Evolutionary conservation across 1,139 yeast species (phyloP), one percentile per base, ranked within the genome.

Genomic region (Geotrichum restrictum): DNA sequence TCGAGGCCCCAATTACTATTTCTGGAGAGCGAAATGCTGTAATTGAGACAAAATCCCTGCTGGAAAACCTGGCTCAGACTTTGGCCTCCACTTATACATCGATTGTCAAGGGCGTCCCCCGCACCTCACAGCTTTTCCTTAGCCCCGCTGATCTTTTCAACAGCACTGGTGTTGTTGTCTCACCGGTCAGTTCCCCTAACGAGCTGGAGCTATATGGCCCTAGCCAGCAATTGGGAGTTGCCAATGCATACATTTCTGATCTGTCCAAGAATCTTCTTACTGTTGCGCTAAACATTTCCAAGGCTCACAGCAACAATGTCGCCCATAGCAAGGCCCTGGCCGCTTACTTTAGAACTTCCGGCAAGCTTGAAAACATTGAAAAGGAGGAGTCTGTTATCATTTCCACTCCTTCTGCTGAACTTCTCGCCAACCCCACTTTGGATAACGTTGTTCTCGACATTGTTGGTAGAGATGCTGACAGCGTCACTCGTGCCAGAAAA

Each of bases 261-360:
- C 80, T 71, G 68, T 78, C 83, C 60, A 69, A 78, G 64, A 65
- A 75, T 49, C 74, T 79, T 75, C 64, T 77, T 69, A 82, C 85
- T 45, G 89, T 85, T 62, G 73, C 81, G 22, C 76, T 91, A 65
- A 95, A 88, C 62, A 83, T 91, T 72, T 82, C 94, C 22, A 83
- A 80, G 68, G 95, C 97, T 38, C 96, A 91, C 68, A 87, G 88
- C 63, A 88, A 87, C 62, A 83, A 86, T 64, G 69, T 82, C 55
- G 67, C 73, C 31, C 97, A 91, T 64, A 96, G 94, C 33, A 80
- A 80, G 62, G 79, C 83, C 37, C 75, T 91, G 54, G 84, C 91
- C 45, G 74, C 83, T 16, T 86, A 77, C 68, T 84, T 91, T 64
- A 68, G 71, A 51, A 73, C 79, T 55, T 74, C 80, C 57, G 74